Percentiles rank a stretch among this genome's conserved stretches.
phyloP scores from a whole-genome alignment of 202 grass and related monocot genomes.

The Eragrostis tef region DNA sequence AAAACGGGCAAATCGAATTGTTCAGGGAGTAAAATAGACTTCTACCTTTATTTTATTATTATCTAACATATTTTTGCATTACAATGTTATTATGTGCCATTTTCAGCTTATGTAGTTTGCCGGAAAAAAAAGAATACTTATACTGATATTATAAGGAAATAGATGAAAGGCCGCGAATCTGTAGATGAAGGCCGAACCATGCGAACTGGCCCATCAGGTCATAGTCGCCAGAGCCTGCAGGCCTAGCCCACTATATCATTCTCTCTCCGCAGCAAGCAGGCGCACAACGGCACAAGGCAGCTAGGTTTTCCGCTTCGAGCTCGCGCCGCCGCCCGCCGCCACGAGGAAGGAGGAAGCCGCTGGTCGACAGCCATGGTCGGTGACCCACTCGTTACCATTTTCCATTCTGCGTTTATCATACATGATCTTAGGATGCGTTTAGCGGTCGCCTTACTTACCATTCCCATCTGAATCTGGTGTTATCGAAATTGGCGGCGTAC shows the following conservation, averaged over 20 bases:
- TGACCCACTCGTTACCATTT: not conserved
- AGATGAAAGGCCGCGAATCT: not conserved
- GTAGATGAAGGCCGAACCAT: not conserved
- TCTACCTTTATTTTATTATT: too few species aligned
- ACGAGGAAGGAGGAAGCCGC: not conserved
- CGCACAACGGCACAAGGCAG: too few species aligned
- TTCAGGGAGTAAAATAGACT: too few species aligned
- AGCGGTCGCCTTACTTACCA: not conserved
- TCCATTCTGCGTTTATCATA: not conserved
- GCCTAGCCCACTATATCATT: not conserved
- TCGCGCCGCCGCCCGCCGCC: not conserved
- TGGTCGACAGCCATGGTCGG: not conserved
- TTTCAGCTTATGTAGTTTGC: too few species aligned
- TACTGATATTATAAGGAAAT: not conserved
- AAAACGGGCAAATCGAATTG: too few species aligned
- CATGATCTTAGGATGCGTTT: not conserved
- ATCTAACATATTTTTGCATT: too few species aligned
- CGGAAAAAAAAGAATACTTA: too few species aligned
- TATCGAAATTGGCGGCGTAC: not conserved
- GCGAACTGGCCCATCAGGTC: not conserved
- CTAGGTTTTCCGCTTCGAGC: not conserved
- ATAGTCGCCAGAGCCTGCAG: not conserved
- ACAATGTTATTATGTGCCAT: too few species aligned
- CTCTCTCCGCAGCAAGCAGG: not conserved
- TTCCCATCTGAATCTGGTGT: not conserved